Percentiles rank a stretch among this genome's conserved stretches.
Evolutionary conservation across 768 basidiomycete genomes (phyloP).

Genomic region (Lepiota brunneoincarnata): DNA sequence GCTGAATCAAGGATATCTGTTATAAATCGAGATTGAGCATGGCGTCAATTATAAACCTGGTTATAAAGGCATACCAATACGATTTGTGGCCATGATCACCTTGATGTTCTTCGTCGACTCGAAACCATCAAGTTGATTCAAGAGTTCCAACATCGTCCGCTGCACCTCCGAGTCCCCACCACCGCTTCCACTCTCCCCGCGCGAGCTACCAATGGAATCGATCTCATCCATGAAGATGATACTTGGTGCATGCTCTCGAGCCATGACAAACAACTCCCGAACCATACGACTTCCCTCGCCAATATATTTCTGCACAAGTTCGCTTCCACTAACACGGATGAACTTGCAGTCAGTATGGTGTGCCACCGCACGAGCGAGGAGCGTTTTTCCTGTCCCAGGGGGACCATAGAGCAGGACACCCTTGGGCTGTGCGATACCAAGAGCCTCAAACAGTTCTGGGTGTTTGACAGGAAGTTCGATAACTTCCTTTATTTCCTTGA

Average conservation of each 20-base stretch:
- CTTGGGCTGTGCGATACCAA: conserved; percentile 97
- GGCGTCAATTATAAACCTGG: background rate
- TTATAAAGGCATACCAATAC: conserved; percentile 59
- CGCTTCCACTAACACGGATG: conserved; percentile 91
- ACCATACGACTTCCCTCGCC: conserved; percentile 98
- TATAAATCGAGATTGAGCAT: background rate
- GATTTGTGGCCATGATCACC: conserved; percentile 95
- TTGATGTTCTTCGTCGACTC: conserved; percentile 99
- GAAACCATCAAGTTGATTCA: conserved; percentile 89
- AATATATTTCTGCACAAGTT: conserved; percentile 97
- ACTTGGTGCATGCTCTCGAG: conserved; percentile 92
- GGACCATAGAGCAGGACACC: conserved; percentile 95
- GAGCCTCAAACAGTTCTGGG: conserved; percentile 92
- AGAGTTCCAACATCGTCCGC: conserved; percentile 84
- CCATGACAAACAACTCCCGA: conserved; percentile 97
- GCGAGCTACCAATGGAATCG: conserved; percentile 92
- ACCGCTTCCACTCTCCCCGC: conserved; percentile 89
- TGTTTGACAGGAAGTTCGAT: conserved; percentile 98
- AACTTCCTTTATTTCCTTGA: conserved; percentile 96
- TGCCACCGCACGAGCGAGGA: conserved; percentile 92
- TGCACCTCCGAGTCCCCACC: conserved; percentile 89
- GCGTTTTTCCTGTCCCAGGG: conserved; percentile 95
- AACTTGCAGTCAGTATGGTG: conserved; percentile 98
- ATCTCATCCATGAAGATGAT: conserved; percentile 99
- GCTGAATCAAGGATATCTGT: conserved; percentile 93